Conservation (phyloP, 2,329 filamentous ascomycete genomes). For the Dothistroma septosporum region DNA sequence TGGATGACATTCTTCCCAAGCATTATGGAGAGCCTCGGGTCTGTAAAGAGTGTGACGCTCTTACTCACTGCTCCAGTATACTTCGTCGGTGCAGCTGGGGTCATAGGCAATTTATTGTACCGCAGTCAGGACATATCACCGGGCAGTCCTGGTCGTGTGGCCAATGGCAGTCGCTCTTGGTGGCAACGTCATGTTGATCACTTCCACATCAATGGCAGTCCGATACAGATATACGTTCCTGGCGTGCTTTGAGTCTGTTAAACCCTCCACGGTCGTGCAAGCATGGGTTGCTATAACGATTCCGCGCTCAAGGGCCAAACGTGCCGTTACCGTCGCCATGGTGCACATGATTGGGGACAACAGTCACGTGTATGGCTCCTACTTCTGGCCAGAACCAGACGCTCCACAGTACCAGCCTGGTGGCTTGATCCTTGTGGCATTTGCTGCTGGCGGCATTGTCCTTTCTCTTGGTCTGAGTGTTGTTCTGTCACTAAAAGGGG, state of each 20-base stretch:
- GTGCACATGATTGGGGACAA: constrained; percentile 7
- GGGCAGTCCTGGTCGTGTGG: constrained; percentile 1
- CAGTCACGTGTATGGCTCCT: constrained; percentile 6
- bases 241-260: constrained; percentile 5
- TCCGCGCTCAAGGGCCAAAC: constrained; percentile 1
- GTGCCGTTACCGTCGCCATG: constrained; percentile 4
- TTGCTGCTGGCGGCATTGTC: constrained; percentile 5
- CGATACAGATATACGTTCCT: constrained; percentile 5
- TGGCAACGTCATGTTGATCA: constrained; percentile 7
- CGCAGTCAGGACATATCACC: constrained; percentile 1
- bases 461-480: background rate
- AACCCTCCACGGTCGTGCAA: constrained; percentile 3
- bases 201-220: background rate
- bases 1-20: constrained; percentile 9
- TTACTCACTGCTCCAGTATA: constrained; percentile 6
- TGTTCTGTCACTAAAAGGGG: too few relatives aligned
- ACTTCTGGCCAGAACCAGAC: constrained; percentile 7
- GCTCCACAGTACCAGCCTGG: constrained; percentile 3
- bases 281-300: constrained; percentile 5
- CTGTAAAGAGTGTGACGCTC: background rate
- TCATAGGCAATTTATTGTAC: background rate
- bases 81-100: constrained; percentile 3
- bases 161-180: constrained; percentile 4
- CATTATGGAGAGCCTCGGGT: constrained; percentile 7
- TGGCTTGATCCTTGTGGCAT: background rate